Evolutionary conservation across 345 rosid species (phyloP).

Genomic region (Carallia pectinifolia): DNA sequence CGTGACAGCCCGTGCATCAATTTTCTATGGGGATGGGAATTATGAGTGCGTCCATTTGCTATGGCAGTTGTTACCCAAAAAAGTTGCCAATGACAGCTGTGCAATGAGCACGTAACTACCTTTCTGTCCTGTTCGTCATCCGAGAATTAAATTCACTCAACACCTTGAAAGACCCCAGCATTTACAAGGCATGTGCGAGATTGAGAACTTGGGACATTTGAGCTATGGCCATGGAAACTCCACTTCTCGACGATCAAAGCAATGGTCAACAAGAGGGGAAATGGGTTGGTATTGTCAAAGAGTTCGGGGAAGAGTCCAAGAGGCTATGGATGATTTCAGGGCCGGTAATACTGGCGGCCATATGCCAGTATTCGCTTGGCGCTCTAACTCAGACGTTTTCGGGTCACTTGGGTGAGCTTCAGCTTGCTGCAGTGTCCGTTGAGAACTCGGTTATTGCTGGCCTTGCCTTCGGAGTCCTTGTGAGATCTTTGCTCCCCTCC

Average conservation of each 20-base stretch:
- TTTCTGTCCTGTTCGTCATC: too few species aligned
- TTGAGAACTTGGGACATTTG: too few species aligned
- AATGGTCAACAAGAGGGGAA: not conserved
- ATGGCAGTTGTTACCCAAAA: too few species aligned
- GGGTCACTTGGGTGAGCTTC: conserved; percentile 68
- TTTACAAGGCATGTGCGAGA: not conserved
- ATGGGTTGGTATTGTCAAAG: conserved; percentile 25
- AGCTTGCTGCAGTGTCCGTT: conserved; percentile 84
- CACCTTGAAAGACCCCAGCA: too few species aligned
- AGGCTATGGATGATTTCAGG: conserved; percentile 83
- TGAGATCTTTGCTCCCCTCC: conserved; percentile 16
- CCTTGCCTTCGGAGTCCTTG: conserved; percentile 85
- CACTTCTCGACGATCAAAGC: conserved; percentile 26
- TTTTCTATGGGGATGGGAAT: too few species aligned
- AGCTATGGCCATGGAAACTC: conserved; percentile 38
- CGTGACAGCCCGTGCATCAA: too few species aligned
- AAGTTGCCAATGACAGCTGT: too few species aligned
- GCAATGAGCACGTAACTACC: too few species aligned
- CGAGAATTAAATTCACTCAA: too few species aligned
- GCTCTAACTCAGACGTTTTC: conserved; percentile 87
- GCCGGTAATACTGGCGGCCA: conserved; percentile 75
- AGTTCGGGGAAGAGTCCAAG: conserved; percentile 62
- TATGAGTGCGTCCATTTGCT: too few species aligned
- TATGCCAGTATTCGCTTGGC: conserved; percentile 81
- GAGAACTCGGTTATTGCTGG: conserved; percentile 90